Percentiles rank a stretch among this genome's conserved stretches.
Evolutionary conservation across 2,329 filamentous ascomycete species (phyloP).

Genomic region (Colletotrichum sp.): DNA sequence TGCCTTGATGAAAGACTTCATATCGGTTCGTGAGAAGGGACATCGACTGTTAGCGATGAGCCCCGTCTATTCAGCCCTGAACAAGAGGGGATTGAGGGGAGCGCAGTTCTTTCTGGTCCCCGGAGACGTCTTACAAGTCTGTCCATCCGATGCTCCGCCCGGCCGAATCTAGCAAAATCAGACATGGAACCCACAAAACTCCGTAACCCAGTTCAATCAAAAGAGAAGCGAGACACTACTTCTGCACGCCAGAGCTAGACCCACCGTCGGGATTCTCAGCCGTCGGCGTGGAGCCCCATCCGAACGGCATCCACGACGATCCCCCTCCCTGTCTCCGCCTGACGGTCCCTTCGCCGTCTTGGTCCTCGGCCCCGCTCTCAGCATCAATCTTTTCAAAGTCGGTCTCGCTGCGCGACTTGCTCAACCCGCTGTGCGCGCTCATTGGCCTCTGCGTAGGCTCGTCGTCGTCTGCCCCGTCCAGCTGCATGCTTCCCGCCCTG

Average conservation of each 20-base stretch:
- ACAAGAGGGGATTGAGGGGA: background rate
- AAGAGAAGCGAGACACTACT: conserved; percentile 18
- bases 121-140: conserved; percentile 13
- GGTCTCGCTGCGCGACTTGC: conserved; percentile 83
- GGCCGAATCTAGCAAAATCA: conserved; percentile 8
- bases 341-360: conserved; percentile 40
- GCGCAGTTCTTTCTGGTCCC: conserved; percentile 16
- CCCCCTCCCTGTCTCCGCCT: conserved; percentile 34
- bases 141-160: conserved; percentile 8
- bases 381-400: conserved; percentile 91
- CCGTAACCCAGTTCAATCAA: conserved; percentile 5
- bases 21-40: background rate
- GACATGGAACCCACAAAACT: conserved; percentile 27
- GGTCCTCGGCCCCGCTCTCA: conserved; percentile 64
- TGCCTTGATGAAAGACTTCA: background rate
- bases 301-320: conserved; percentile 57
- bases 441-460: conserved; percentile 43
- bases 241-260: conserved; percentile 44
- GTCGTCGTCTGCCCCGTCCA: conserved; percentile 16
- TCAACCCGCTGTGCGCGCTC: conserved; percentile 64
- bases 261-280: conserved; percentile 26
- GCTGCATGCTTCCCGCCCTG: conserved; percentile 19
- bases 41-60: background rate
- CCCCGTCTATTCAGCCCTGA: conserved; percentile 1
- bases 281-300: conserved; percentile 35